Evolutionary conservation across 208 protist species (phyloP), one percentile per base, ranked within the genome.

Genomic region (Wallacemonas collosoma): DNA sequence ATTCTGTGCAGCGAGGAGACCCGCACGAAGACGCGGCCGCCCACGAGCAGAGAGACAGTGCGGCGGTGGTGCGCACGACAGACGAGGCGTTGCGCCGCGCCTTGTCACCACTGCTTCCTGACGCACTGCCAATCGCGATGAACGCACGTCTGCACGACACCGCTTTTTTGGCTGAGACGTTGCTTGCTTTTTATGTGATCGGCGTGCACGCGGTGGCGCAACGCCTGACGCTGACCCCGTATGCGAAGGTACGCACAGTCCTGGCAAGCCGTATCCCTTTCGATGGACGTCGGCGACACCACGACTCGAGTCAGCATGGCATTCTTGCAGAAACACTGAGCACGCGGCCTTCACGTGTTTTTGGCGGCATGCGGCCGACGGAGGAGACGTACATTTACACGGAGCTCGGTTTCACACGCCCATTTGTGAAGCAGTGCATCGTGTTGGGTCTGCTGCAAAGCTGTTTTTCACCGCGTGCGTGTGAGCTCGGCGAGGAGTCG

Each of bases 311-410:
- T 47, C 69, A 72, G 8, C 44, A 69, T 43, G 45, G 75, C 15
- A 73, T 76, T 2, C 79, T 94, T 6, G 75, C 80, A 48, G 66
- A 85, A 1, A 66, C 73, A 11, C 79, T 96, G 43, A 65, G 81
- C 15, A 82, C 68, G 47, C 40, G 71, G 0, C 88, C 91, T 0
- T 79, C 72, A 11, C n/a, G 60, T 2, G 73, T 96, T 35, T 76
- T 94, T 47, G 50, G 65, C 15, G 57, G 75, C 4, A 77, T 93
- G 64, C 65, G 64, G 12, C 55, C 73, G 47, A 69, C 74, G 26
- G 87, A 94, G 81, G 75, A 79, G 66, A 90, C 81, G 66, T 91
- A 89, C 76, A 63, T 85, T 1, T 63, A 78, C 36, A 94, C 91
- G 14, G 91, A 96, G 77, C 71, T 93, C 7, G 89, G 89, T 40